Conservation (phyloP, 345 rosid genomes). For the Eucalyptus grandis region DNA sequence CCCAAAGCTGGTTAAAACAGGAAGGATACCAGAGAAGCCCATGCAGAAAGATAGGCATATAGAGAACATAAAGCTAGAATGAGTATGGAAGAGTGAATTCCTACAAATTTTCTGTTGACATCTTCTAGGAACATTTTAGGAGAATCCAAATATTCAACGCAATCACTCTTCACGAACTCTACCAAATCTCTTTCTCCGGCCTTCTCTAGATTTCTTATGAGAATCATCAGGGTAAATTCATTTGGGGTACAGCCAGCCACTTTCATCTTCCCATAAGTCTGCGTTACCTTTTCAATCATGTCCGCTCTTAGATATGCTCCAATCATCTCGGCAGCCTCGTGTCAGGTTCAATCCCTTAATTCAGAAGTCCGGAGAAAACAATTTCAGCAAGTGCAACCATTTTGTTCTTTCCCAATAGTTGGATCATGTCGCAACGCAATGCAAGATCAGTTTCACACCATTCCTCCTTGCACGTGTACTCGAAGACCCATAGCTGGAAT, state of each 20-base stretch:
- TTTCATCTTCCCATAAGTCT: no score
- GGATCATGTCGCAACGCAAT: no score
- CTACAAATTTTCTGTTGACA: constrained; percentile 16
- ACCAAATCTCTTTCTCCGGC: constrained; percentile 32
- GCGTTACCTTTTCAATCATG: no score
- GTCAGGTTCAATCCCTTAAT: no score
- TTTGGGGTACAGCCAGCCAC: neutral
- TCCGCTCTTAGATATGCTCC: no score
- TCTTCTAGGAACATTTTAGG: constrained; percentile 34
- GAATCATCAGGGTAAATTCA: constrained; percentile 30
- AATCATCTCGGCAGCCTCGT: no score
- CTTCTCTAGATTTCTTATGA: constrained; percentile 41
- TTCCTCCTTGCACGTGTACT: constrained; percentile 24
- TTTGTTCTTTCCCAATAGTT: no score
- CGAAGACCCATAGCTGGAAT: constrained; percentile 32
- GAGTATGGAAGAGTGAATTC: neutral
- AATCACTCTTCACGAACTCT: constrained; percentile 23
- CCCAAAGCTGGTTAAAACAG: neutral
- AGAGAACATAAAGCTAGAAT: neutral
- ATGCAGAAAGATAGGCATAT: neutral
- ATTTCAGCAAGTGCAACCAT: no score
- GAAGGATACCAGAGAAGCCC: neutral
- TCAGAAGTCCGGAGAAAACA: no score
- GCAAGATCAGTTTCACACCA: constrained; percentile 13
- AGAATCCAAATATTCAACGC: constrained; percentile 24